Conservation (phyloP, 108 stramenopile genomes). For the Aurantiochytrium sp. region DNA sequence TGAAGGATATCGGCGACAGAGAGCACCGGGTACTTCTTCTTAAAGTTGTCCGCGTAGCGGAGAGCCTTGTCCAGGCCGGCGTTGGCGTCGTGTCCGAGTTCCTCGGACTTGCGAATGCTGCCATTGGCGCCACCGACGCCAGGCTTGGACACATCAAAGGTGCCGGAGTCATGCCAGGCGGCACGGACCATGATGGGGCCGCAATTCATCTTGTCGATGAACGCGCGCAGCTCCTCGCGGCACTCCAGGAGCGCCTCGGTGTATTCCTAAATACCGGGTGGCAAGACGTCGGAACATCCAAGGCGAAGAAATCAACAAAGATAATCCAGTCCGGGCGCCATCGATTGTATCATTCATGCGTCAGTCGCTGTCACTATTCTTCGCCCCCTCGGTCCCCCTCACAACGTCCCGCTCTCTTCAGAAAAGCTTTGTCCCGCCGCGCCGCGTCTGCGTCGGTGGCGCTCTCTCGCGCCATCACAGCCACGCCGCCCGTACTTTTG, state of each 20-base stretch:
- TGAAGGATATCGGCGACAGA: conserved; percentile 90
- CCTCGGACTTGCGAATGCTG: conserved; percentile 45
- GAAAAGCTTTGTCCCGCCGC: too few relatives aligned
- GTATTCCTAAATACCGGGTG: background rate
- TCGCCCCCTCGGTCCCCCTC: too few relatives aligned
- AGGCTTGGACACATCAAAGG: background rate
- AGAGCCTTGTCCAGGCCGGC: conserved; percentile 72
- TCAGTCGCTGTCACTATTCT: too few relatives aligned
- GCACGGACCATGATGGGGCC: conserved; percentile 38
- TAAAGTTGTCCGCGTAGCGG: conserved; percentile 69
- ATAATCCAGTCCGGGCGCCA: background rate
- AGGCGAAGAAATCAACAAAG: background rate
- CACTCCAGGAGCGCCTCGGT: conserved; percentile 41
- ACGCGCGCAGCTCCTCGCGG: conserved; percentile 38
- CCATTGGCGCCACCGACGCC: conserved; percentile 44
- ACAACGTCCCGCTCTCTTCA: too few relatives aligned
- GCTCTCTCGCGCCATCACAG: too few relatives aligned
- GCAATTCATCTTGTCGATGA: conserved; percentile 47
- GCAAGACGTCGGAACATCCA: background rate
- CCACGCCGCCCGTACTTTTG: too few relatives aligned
- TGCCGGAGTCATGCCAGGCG: conserved; percentile 43
- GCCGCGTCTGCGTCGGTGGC: too few relatives aligned
- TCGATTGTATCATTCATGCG: background rate
- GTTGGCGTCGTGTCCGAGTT: conserved; percentile 70
- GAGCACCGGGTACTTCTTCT: conserved; percentile 73